A percentile compares a stretch with the other conserved stretches of the same genome.
Conservation (phyloP, 1,284 basidiomycete genomes). For the Naganishia albida region DNA sequence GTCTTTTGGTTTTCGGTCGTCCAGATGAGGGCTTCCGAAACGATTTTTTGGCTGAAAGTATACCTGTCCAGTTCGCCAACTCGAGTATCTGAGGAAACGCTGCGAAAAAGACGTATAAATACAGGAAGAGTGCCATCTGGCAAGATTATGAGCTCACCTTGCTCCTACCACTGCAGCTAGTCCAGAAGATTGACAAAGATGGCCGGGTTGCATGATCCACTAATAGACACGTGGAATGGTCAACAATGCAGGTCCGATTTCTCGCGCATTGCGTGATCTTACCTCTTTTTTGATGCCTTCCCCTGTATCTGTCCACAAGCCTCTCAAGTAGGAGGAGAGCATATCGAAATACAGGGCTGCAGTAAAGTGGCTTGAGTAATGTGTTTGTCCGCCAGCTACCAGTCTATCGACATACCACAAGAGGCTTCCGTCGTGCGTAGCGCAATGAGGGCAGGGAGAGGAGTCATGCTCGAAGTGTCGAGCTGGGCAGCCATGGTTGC, state of each 20-base stretch:
- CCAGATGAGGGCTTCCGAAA: slow-evolving; percentile 18
- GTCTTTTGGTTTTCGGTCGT: slow-evolving; percentile 17
- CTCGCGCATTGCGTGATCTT: background rate
- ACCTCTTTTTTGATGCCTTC: slow-evolving; percentile 20
- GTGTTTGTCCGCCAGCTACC: background rate
- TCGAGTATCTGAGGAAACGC: slow-evolving; percentile 1
- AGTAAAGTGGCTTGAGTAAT: background rate
- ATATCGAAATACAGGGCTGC: slow-evolving; percentile 26
- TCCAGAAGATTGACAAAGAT: slow-evolving; percentile 9
- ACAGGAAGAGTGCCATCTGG: background rate
- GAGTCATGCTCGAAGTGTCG: slow-evolving; percentile 9
- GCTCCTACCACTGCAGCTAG: slow-evolving; percentile 10
- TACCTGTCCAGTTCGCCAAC: slow-evolving; percentile 23
- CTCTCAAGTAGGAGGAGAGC: slow-evolving; percentile 10
- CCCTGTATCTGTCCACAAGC: slow-evolving; percentile 22
- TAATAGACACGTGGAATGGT: background rate
- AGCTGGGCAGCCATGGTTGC: slow-evolving; percentile 5
- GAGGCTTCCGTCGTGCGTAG: slow-evolving; percentile 16
- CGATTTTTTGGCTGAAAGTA: slow-evolving; percentile 6
- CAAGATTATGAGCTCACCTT: background rate
- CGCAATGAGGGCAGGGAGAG: slow-evolving; percentile 10
- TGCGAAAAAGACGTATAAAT: background rate
- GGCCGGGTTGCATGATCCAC: slow-evolving; percentile 25
- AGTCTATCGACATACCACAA: slow-evolving; percentile 1
- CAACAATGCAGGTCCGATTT: background rate